Percentiles rank a stretch among this genome's conserved stretches.
Conservation (phyloP, 1,284 basidiomycete genomes). For the Ceratobasidium sp. region DNA sequence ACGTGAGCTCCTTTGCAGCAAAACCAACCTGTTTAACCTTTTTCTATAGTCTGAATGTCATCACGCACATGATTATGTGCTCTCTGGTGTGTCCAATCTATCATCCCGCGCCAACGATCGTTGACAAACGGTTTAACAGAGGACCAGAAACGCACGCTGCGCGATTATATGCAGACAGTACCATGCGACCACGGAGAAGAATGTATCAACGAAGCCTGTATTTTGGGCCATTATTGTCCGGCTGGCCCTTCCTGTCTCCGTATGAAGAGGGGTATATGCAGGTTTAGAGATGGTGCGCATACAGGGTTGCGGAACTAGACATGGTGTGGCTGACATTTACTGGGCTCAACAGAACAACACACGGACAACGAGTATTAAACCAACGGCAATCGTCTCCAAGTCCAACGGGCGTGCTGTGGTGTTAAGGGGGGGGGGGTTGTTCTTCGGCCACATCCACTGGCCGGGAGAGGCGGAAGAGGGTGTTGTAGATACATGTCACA, state of each 20-base stretch:
- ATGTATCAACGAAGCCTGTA: slow-evolving; percentile 42
- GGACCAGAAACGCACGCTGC: slow-evolving; percentile 28
- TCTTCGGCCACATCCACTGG: background rate
- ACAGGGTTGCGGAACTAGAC: background rate
- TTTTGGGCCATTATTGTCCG: slow-evolving; percentile 33
- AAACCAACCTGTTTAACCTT: background rate
- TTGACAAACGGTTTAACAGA: slow-evolving; percentile 12
- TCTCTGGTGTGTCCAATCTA: slow-evolving; percentile 7
- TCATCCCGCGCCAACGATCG: background rate
- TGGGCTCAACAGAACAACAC: slow-evolving; percentile 3
- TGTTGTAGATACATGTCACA: background rate
- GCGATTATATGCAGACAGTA: slow-evolving; percentile 37
- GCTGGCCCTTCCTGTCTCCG: slow-evolving; percentile 10
- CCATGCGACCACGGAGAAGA: slow-evolving; percentile 41
- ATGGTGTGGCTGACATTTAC: background rate
- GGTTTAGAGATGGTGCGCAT: slow-evolving; percentile 26
- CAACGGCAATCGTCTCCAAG: background rate
- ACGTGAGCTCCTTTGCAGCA: background rate
- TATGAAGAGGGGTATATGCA: slow-evolving; percentile 20
- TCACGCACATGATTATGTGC: slow-evolving; percentile 35
- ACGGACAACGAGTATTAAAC: background rate
- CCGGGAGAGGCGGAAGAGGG: background rate
- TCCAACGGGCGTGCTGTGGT: too few relatives aligned
- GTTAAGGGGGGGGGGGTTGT: background rate
- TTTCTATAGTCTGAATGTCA: slow-evolving; percentile 15